phyloP scores from a whole-genome alignment of 352 stramenopile genomes.

The Globisporangium parvum region DNA sequence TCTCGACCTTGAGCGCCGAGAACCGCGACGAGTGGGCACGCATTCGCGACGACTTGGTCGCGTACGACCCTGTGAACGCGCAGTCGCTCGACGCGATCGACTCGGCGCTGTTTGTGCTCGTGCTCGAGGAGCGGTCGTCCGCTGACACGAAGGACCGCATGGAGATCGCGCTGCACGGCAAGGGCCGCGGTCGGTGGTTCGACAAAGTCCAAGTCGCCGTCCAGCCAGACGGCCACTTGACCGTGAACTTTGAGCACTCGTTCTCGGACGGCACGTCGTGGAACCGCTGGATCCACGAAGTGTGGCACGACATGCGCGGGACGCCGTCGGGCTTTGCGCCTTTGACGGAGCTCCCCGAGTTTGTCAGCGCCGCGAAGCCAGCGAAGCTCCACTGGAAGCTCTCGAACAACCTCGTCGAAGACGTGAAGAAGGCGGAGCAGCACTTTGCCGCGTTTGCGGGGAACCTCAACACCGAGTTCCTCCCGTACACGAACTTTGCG shows the following conservation, averaged over 20 bases:
- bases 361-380: constrained; percentile 32
- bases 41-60: constrained; percentile 63
- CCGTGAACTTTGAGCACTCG: constrained; percentile 93
- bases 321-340: constrained; percentile 70
- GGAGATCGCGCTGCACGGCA: constrained; percentile 80
- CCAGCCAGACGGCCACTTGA: constrained; percentile 78
- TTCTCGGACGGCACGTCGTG: constrained; percentile 91
- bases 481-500: constrained; percentile 85
- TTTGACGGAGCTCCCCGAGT: constrained; percentile 60
- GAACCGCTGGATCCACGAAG: constrained; percentile 91
- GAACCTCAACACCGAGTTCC: constrained; percentile 72
- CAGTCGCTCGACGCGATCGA: constrained; percentile 79
- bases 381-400: constrained; percentile 66
- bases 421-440: constrained; percentile 63
- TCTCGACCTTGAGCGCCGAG: constrained; percentile 75
- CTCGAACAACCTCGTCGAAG: constrained; percentile 66
- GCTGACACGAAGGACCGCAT: constrained; percentile 67
- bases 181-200: constrained; percentile 86
- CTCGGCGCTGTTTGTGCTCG: constrained; percentile 86
- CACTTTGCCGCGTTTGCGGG: constrained; percentile 58
- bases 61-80: constrained; percentile 59
- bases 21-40: constrained; percentile 85
- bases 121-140: constrained; percentile 75
- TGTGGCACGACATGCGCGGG: constrained; percentile 85
- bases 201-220: constrained; percentile 91